Evolutionary conservation across 2,329 filamentous ascomycete species (phyloP).

Genomic region (Fusarium liriodendri): DNA sequence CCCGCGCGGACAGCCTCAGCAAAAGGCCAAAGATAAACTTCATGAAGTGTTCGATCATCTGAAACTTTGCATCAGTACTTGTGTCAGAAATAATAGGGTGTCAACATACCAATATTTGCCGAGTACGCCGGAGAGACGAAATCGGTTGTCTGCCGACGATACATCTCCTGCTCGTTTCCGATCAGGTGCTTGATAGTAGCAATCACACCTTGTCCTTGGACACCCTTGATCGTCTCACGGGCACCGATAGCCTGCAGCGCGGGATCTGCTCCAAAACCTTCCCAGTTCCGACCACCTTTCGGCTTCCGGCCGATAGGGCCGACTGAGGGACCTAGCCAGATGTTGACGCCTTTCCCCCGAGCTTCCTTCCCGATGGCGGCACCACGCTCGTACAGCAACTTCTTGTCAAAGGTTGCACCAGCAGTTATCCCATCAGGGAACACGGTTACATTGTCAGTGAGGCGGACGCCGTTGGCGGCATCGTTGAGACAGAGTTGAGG

Average conservation of each 20-base stretch:
- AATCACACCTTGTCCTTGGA: constrained; percentile 68
- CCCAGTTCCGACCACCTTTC: constrained; percentile 79
- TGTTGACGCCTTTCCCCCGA: constrained; percentile 77
- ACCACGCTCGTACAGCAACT: constrained; percentile 75
- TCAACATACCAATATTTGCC: constrained; percentile 78
- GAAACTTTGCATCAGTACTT: not conserved
- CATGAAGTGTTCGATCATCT: constrained; percentile 77
- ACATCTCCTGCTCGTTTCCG: constrained; percentile 72
- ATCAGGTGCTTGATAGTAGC: constrained; percentile 68
- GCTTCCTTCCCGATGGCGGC: constrained; percentile 78
- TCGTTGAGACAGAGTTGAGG: constrained; percentile 80
- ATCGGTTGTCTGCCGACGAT: constrained; percentile 50
- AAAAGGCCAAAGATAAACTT: constrained; percentile 90
- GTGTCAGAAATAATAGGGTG: not conserved
- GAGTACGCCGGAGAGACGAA: constrained; percentile 59
- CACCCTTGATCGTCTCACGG: constrained; percentile 81
- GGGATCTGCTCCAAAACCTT: constrained; percentile 78
- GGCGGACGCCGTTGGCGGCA: constrained; percentile 76
- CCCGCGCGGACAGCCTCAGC: constrained; percentile 82
- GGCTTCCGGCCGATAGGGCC: constrained; percentile 79
- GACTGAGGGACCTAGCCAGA: constrained; percentile 77
- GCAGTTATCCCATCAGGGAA: constrained; percentile 85
- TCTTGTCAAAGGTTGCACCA: constrained; percentile 80
- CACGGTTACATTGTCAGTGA: constrained; percentile 79
- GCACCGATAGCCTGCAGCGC: constrained; percentile 81